Evolutionary conservation across 306 rosid genomes (phyloP).

Genomic region (Fragaria nilgerrensis): DNA sequence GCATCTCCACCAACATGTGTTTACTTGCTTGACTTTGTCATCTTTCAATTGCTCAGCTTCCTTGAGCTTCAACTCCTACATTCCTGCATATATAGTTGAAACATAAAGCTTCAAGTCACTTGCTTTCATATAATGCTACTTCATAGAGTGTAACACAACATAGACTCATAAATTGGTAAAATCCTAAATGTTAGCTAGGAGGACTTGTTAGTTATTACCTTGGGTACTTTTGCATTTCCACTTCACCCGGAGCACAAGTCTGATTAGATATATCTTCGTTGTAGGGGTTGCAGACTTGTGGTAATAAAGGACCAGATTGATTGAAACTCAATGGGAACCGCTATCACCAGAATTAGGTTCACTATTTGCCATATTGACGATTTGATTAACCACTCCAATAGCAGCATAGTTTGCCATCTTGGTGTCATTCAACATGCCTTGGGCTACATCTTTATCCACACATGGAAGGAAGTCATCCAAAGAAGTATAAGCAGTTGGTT

Average conservation of each 20-base stretch:
- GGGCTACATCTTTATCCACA: slow-evolving; percentile 53
- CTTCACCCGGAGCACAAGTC: slow-evolving; percentile 49
- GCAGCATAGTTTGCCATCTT: slow-evolving; percentile 39
- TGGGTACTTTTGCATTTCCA: slow-evolving; percentile 31
- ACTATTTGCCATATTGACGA: slow-evolving; percentile 32
- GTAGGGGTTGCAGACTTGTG: slow-evolving; percentile 68
- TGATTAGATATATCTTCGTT: slow-evolving; percentile 26
- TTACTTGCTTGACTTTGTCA: too few relatives aligned
- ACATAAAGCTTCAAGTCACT: slow-evolving; percentile 6
- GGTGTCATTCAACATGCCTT: slow-evolving; percentile 40
- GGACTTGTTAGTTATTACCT: slow-evolving; percentile 36
- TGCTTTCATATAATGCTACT: background rate
- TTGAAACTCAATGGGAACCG: slow-evolving; percentile 43
- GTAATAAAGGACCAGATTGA: slow-evolving; percentile 62
- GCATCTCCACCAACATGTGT: too few relatives aligned
- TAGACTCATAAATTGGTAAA: background rate
- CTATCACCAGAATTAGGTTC: slow-evolving; percentile 15
- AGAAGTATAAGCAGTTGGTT: too few relatives aligned
- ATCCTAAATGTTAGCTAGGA: background rate
- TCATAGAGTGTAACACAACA: background rate
- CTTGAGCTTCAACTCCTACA: slow-evolving; percentile 34
- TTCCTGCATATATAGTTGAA: slow-evolving; percentile 43
- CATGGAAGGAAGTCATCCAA: slow-evolving; percentile 79
- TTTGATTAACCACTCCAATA: slow-evolving; percentile 30
- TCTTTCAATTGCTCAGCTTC: too few relatives aligned